phyloP scores from a whole-genome alignment of 2,329 filamentous ascomycete species.

The Atkinsonella texensis region DNA sequence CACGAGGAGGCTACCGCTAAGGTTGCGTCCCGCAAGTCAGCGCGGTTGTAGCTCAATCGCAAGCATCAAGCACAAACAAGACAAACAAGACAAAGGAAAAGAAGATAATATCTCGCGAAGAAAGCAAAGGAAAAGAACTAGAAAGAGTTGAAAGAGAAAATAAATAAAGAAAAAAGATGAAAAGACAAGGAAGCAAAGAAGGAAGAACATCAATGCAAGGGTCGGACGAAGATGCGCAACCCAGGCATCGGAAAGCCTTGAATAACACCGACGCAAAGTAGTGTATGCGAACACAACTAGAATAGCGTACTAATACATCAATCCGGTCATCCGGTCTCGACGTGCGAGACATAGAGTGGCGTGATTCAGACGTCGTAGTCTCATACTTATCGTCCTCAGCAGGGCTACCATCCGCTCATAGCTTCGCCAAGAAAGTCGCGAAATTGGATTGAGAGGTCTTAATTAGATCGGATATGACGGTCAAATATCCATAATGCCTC shows the following conservation, averaged over 20 bases:
- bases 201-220: neutral
- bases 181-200: neutral
- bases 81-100: neutral
- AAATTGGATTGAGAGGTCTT: slow-evolving; percentile 5
- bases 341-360: slow-evolving; percentile 1
- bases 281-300: neutral
- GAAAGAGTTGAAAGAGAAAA: neutral
- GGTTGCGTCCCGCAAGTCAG: too few species aligned
- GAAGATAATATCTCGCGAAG: neutral
- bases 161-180: neutral
- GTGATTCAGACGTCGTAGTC: slow-evolving; percentile 10
- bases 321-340: neutral
- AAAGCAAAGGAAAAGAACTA: neutral
- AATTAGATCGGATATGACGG: neutral
- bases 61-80: neutral
- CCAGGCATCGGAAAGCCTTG: neutral
- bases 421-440: slow-evolving; percentile 6
- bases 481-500: neutral
- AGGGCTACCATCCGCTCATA: slow-evolving; percentile 13
- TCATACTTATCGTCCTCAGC: slow-evolving; percentile 19
- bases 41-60: too few species aligned
- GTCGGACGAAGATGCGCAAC: too few species aligned
- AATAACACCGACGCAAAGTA: neutral
- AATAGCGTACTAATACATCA: neutral
- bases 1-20: too few species aligned